These are phyloP conservation scores for Pulveroboletus sp. DNA, from an alignment of 768 basidiomycete species.

Conservation along the genomic window DNA sequence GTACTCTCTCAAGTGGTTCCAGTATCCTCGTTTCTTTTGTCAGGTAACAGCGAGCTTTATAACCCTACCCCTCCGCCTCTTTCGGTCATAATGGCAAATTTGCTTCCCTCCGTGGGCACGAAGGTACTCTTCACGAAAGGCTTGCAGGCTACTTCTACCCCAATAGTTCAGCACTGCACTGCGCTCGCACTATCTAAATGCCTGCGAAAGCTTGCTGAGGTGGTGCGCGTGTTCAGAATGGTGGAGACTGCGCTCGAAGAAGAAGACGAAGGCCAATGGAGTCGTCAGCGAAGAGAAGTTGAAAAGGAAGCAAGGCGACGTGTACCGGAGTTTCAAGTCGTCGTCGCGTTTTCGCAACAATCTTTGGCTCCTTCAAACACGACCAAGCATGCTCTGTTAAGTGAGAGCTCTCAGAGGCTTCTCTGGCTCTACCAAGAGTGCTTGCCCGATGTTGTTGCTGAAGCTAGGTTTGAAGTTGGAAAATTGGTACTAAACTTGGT, in stretches of 20 bases:
- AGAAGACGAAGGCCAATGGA: slow-evolving; percentile 68
- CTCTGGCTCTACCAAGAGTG: slow-evolving; percentile 83
- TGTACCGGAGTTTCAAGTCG: slow-evolving; percentile 82
- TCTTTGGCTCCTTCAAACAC: slow-evolving; percentile 28
- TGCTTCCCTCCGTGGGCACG: slow-evolving; percentile 69
- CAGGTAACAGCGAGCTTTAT: slow-evolving; percentile 42
- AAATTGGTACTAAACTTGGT: slow-evolving; percentile 59
- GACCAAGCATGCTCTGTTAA: slow-evolving; percentile 57
- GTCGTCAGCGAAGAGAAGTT: slow-evolving; percentile 58
- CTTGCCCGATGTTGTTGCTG: slow-evolving; percentile 68
- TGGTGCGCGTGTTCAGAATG: slow-evolving; percentile 45
- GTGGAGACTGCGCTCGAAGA: slow-evolving; percentile 57
- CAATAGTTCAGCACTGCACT: slow-evolving; percentile 80
- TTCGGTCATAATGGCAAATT: slow-evolving; percentile 64
- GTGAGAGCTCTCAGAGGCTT: slow-evolving; percentile 76
- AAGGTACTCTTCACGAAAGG: slow-evolving; percentile 80
- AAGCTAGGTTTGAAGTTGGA: slow-evolving; percentile 82
- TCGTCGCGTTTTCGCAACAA: slow-evolving; percentile 77
- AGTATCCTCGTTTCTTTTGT: slow-evolving; percentile 53
- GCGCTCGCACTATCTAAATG: slow-evolving; percentile 75
- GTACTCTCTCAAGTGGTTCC: slow-evolving; percentile 80
- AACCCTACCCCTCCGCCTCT: slow-evolving; percentile 76
- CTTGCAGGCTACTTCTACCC: slow-evolving; percentile 58
- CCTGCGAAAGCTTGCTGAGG: slow-evolving; percentile 62
- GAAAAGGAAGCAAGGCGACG: slow-evolving; percentile 70